Base-by-base conservation (phyloP, 495 filamentous ascomycete genomes). In the Talaromyces wortmannii region DNA sequence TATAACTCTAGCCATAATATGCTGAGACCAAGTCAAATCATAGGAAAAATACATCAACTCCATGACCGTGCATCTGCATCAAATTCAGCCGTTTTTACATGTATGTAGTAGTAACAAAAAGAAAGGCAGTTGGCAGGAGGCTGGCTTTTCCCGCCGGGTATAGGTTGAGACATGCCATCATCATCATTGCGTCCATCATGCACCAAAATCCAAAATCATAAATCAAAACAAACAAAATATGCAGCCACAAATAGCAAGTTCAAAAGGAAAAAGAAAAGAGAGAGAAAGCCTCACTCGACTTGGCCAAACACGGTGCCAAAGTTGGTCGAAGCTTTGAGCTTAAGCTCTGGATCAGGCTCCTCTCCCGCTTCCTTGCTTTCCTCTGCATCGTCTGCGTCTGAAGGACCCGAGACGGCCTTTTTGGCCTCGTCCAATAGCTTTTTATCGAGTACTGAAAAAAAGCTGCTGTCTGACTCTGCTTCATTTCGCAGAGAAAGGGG, bases 301-400 rank as follows among this genome's bases (percentile, higher is more conserved):
- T 45, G 32, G n/a, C 74, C 74, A 67, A 76, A 78, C 7, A 72
- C 74, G 23, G 72, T 74, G 42, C 83, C 83, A 70, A 87, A 87
- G 63, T 87, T 87, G 48, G 69, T 81, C n/a, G 76, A 76, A 13
- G 68, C 69, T 54, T 74, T 84, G 58, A 87, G 68, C 63, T 78
- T 84, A 42, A 85, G 66, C 40, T 79, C 78, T 18, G 83, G 73
- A 12, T 83, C 80, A 32, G 65, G 65, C 49, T 75, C 73, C n/a
- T 78, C 71, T 5, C 65, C 69, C 31, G 67, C 66, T 48, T 59
- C 55, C 44, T 56, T 52, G 59, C 57, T 31, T 36, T 55, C 45
- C 13, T 48, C 45, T 30, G 15, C 29, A 12, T 55, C 45, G 18
- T 74, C 58, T 36, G 61, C 58, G 50, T 59, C 61, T 13, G 48